Base-by-base conservation (phyloP, 495 filamentous ascomycete species). In the Barbatosphaeria neglecta region DNA sequence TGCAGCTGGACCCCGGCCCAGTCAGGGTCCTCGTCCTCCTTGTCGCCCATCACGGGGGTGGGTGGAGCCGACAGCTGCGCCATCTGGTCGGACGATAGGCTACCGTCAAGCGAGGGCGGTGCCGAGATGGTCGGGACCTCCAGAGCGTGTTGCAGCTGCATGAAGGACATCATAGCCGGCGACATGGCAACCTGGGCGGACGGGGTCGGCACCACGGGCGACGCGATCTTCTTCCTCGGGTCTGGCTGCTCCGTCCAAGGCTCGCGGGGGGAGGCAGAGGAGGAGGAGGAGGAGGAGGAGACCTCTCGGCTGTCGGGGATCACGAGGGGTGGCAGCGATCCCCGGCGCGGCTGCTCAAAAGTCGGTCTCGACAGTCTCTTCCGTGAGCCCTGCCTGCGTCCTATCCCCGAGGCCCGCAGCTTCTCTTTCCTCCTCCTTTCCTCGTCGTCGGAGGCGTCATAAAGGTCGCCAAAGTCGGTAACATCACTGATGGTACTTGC, bases 81-180 rank as follows among this genome's bases (percentile, higher is more conserved):
- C 63, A 89, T 73, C 54, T 93, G 87, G 52, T 95, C 87, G 7
- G 87, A 93, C 16, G 80, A 82, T 35, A 89, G 59, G 64, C 87
- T 93, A 8, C 87, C 89, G 71, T 94, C 87, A 3, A 96, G 75
- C 9, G 89, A 95, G 6, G 89, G 89, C 7, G 88, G 80, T 0
- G 86, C 82, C 54, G 84, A 86, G n/a, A 77, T 69, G 16, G 77
- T 78, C 9, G 88, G 87, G 13, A 87, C 73, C 43, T 75, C 75
- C 41, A 64, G 58, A 15, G 57, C 45, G 50, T 68, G 77, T 22
- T 70, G 75, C 16, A 65, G 55, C 44, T 73, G 61, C 46, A 94
- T 74, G 60, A 83, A 72, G 16, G 75, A 79, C 37, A 87, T 74
- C 20, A 78, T 74, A 11, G 80, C 80, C 15, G 85, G 83, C 2